Conservation (phyloP, 345 rosid species). For the Syzygium aromaticum region DNA sequence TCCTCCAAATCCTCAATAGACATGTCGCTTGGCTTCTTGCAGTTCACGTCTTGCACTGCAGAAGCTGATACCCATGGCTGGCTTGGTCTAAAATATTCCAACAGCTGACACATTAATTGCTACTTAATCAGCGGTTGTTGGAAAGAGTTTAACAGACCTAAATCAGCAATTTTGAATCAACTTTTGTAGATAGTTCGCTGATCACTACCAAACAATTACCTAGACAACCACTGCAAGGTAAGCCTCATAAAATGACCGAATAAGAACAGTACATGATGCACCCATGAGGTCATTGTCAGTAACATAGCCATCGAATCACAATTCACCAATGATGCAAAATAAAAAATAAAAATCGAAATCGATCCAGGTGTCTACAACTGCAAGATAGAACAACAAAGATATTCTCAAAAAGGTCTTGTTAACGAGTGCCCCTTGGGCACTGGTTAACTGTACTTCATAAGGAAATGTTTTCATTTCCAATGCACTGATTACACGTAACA, state of each 20-base stretch:
- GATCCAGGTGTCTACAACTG: background rate
- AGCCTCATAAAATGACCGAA: background rate
- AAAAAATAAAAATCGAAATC: background rate
- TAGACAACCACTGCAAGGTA: background rate
- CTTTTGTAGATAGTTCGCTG: background rate
- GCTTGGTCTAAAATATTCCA: constrained; percentile 40
- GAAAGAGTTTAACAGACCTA: background rate
- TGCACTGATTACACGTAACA: background rate
- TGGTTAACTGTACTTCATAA: background rate
- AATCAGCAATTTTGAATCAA: background rate
- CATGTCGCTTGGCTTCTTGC: constrained; percentile 23
- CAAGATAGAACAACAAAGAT: background rate
- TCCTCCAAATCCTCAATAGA: constrained; percentile 42
- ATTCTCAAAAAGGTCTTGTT: background rate
- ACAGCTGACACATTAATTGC: constrained; percentile 33
- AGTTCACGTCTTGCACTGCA: constrained; percentile 6
- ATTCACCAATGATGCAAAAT: background rate
- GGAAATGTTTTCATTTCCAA: background rate
- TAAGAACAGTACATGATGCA: background rate
- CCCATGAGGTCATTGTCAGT: background rate
- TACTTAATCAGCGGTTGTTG: background rate
- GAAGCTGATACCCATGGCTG: constrained; percentile 44
- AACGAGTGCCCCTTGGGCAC: background rate
- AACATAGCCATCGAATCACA: background rate
- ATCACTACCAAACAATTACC: background rate